Evolutionary conservation across 192 early-diverging fungal genomes (phyloP).

Genomic region (Anaeromyces robustus): DNA sequence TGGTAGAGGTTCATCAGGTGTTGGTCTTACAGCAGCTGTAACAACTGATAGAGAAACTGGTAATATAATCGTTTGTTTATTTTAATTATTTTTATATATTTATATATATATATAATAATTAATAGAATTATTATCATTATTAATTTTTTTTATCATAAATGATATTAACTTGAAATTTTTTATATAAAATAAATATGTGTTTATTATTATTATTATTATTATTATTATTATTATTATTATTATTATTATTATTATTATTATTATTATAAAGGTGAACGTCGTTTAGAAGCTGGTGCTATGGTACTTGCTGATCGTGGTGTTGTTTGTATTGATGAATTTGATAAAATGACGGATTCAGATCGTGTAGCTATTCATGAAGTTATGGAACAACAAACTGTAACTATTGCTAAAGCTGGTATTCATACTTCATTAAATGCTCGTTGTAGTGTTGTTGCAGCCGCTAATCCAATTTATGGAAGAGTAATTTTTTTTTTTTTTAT

Average conservation of each 20-base stretch:
- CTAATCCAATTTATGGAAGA: constrained; percentile 83
- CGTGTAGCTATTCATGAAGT: constrained; percentile 99
- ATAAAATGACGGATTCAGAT: constrained; percentile 97
- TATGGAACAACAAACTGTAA: constrained; percentile 99
- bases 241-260: not conserved
- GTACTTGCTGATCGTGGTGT: constrained; percentile 93
- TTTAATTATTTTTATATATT: no score
- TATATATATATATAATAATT: not conserved
- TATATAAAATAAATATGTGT: no score
- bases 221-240: not conserved
- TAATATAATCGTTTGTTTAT: not conserved
- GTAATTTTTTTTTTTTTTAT: constrained; percentile 1
- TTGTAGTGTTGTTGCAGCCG: constrained; percentile 90
- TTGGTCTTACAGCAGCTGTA: constrained; percentile 94
- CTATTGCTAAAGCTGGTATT: constrained; percentile 96
- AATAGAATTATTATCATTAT: not conserved
- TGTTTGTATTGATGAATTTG: constrained; percentile 99
- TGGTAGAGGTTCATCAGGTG: constrained; percentile 89
- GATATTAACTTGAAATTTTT: no score
- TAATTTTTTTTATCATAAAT: no score
- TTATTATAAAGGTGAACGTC: constrained; percentile 47
- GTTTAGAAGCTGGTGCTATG: constrained; percentile 96
- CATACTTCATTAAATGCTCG: constrained; percentile 94
- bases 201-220: no score
- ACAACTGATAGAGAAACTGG: constrained; percentile 84